Evolutionary conservation across 352 stramenopile genomes (phyloP).

Genomic region (Thalassiosira tumida): DNA sequence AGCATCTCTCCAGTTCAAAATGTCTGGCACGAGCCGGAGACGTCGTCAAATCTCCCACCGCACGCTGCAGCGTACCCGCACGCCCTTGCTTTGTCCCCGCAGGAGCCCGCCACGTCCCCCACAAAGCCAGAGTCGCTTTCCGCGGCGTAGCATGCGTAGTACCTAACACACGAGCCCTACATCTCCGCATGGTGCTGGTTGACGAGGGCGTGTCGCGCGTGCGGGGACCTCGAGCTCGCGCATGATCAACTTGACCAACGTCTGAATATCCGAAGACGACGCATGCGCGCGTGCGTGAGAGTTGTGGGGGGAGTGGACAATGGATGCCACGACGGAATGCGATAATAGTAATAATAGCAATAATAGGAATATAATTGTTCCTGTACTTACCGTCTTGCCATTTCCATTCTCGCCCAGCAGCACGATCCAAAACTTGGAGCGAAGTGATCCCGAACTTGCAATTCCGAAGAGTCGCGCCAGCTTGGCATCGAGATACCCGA

Average conservation of each 20-base stretch:
- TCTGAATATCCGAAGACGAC: constrained; percentile 66
- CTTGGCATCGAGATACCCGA: constrained; percentile 64
- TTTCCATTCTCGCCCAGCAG: constrained; percentile 99
- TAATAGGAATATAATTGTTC: neutral
- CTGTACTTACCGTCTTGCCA: constrained; percentile 95
- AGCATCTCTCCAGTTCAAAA: too few species aligned
- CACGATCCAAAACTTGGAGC: constrained; percentile 92
- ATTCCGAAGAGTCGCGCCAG: constrained; percentile 46
- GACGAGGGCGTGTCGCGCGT: constrained; percentile 93
- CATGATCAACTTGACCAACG: constrained; percentile 94
- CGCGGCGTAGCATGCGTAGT: too few species aligned
- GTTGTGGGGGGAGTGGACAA: neutral
- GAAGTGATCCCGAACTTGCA: constrained; percentile 76
- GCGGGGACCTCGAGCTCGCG: constrained; percentile 93
- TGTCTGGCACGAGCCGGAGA: too few species aligned
- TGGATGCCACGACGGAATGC: too few species aligned
- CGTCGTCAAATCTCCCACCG: too few species aligned
- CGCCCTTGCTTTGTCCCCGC: too few species aligned
- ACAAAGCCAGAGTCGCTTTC: too few species aligned
- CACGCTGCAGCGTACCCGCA: too few species aligned
- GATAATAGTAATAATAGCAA: too few species aligned
- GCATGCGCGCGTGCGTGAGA: neutral
- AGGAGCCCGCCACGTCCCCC: too few species aligned
- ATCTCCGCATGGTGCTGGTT: too few species aligned
- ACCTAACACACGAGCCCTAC: too few species aligned